phyloP scores from a whole-genome alignment of 371 early-diverging fungal species.

The Polyrhizophydium stewartii region DNA sequence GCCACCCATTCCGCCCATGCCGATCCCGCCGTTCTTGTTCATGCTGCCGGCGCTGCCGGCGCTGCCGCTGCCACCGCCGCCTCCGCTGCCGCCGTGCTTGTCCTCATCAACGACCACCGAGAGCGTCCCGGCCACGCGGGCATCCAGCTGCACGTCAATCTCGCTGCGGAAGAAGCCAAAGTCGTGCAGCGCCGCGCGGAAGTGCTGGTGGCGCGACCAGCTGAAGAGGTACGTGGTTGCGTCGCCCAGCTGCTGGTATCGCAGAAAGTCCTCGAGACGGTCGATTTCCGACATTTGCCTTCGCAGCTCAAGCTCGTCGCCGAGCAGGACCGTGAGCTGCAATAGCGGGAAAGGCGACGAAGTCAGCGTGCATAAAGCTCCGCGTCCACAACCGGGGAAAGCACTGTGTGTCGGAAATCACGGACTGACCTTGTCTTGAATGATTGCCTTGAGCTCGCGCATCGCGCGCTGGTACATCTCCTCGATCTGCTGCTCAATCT shows the following conservation, averaged over 20 bases:
- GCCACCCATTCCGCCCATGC: neutral
- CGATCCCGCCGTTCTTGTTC: conserved; percentile 10
- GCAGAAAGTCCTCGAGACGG: conserved; percentile 41
- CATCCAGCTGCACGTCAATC: conserved; percentile 52
- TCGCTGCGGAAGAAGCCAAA: conserved; percentile 39
- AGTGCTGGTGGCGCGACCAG: conserved; percentile 45
- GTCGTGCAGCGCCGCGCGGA: conserved; percentile 45
- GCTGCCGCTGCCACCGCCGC: too few species aligned
- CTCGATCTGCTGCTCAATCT: conserved; percentile 38
- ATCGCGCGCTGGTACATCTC: conserved; percentile 42
- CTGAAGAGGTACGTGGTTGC: conserved; percentile 45
- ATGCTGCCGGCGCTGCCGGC: too few species aligned
- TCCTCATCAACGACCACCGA: neutral
- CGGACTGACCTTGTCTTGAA: conserved; percentile 25
- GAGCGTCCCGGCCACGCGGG: conserved; percentile 26
- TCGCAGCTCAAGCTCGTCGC: conserved; percentile 48
- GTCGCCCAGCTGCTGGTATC: conserved; percentile 49
- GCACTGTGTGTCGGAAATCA: neutral
- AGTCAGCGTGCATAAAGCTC: too few species aligned
- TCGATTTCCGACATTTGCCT: conserved; percentile 50
- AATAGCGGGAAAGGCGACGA: neutral
- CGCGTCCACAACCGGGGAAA: neutral
- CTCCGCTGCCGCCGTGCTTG: conserved; percentile 2
- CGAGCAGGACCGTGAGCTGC: conserved; percentile 36
- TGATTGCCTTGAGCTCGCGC: conserved; percentile 29